Conservation (phyloP, 164 flowering plant genomes). For the Tetracentron sinense region DNA sequence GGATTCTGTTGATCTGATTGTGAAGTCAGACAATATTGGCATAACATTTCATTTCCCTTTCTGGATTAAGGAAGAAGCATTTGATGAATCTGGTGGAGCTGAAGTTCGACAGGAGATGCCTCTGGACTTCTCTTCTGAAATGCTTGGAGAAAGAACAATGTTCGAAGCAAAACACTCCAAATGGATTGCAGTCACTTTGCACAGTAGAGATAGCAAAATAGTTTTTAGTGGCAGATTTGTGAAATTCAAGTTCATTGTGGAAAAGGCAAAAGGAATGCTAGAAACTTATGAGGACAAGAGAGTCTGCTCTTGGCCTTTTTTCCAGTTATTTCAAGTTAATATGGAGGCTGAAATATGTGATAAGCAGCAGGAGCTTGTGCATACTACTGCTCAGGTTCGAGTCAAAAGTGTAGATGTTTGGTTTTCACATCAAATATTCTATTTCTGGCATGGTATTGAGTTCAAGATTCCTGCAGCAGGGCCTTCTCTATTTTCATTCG, state of each 20-base stretch:
- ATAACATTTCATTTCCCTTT: slow-evolving; percentile 57
- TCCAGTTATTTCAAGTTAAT: slow-evolving; percentile 43
- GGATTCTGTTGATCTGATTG: slow-evolving; percentile 18
- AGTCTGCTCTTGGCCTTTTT: slow-evolving; percentile 51
- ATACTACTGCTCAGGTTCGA: slow-evolving; percentile 28
- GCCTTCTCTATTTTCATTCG: slow-evolving; percentile 31
- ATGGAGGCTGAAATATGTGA: slow-evolving; percentile 35
- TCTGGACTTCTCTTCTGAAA: slow-evolving; percentile 12
- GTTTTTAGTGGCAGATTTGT: slow-evolving; percentile 21
- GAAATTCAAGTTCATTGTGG: slow-evolving; percentile 36
- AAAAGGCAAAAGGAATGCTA: slow-evolving; percentile 42
- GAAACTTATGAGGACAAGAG: slow-evolving; percentile 27
- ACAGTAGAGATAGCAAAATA: slow-evolving; percentile 44
- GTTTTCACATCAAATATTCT: slow-evolving; percentile 58
- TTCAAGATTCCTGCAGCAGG: slow-evolving; percentile 32
- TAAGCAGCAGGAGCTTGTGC: slow-evolving; percentile 15
- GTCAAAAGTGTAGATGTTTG: slow-evolving; percentile 54
- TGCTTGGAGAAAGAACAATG: slow-evolving; percentile 16
- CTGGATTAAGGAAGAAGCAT: slow-evolving; percentile 18
- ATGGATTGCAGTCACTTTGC: slow-evolving; percentile 37
- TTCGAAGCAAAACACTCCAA: slow-evolving; percentile 19
- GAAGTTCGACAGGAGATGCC: slow-evolving; percentile 16
- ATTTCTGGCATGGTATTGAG: slow-evolving; percentile 43
- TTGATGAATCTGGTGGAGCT: slow-evolving; percentile 9
- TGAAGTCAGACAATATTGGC: slow-evolving; percentile 46